phyloP scores from a whole-genome alignment of 805 yeast genomes.

The Saturnispora sanitii region DNA sequence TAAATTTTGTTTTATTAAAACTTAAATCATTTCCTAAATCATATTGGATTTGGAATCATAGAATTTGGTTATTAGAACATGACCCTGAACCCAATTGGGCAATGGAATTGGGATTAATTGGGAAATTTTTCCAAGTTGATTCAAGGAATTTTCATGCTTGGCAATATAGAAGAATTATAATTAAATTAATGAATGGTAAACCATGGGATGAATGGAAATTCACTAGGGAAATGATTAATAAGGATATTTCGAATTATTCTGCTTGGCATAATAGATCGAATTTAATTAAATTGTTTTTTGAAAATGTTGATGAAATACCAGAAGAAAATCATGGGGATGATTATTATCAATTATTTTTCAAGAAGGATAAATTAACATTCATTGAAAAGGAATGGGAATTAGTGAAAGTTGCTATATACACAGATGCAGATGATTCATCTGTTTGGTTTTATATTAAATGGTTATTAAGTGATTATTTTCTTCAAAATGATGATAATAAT shows the following conservation, averaged over 20 bases:
- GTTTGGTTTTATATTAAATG: slow-evolving; percentile 86
- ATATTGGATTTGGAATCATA: slow-evolving; percentile 95
- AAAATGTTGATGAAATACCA: slow-evolving; percentile 14
- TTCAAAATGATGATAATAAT: slow-evolving; percentile 25
- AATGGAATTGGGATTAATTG: slow-evolving; percentile 61
- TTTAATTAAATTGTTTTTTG: slow-evolving; percentile 46
- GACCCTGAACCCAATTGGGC: slow-evolving; percentile 49
- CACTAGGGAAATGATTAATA: slow-evolving; percentile 69
- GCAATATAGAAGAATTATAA: slow-evolving; percentile 79
- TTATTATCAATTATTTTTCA: slow-evolving; percentile 12
- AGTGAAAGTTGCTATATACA: slow-evolving; percentile 74
- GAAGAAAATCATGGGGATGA: slow-evolving; percentile 8
- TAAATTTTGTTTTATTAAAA: slow-evolving; percentile 47
- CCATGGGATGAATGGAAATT: slow-evolving; percentile 54
- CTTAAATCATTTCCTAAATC: slow-evolving; percentile 71
- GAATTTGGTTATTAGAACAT: slow-evolving; percentile 66
- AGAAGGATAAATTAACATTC: slow-evolving; percentile 20
- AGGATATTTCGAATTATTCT: slow-evolving; percentile 82
- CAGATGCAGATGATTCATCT: slow-evolving; percentile 91
- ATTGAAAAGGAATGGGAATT: slow-evolving; percentile 52
- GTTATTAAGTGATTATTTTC: slow-evolving; percentile 44
- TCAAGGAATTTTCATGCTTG: slow-evolving; percentile 90
- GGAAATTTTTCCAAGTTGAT: slow-evolving; percentile 59
- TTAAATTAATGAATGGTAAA: slow-evolving; percentile 26
- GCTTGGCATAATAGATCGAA: slow-evolving; percentile 91